Conservation (phyloP, 2,329 filamentous ascomycete species). For the Trichocomaceae sp. region DNA sequence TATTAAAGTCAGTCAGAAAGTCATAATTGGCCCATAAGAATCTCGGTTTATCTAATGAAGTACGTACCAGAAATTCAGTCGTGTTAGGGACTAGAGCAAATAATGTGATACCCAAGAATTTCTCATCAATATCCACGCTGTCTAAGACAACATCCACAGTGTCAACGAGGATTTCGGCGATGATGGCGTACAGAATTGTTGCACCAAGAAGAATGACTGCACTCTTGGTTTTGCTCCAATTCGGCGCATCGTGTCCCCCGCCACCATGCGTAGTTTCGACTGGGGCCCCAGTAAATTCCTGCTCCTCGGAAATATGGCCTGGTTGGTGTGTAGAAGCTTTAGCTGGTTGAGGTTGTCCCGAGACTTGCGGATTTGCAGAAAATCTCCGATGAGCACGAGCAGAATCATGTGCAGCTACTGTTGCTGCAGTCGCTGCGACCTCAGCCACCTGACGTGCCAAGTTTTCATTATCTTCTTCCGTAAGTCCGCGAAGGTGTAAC, state of each 20-base stretch:
- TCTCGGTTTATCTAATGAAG: not conserved
- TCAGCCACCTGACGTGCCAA: constrained; percentile 85
- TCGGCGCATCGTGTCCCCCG: constrained; percentile 93
- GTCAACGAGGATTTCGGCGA: constrained; percentile 93
- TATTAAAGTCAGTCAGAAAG: not conserved
- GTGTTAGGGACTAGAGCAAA: constrained; percentile 97
- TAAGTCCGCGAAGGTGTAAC: constrained; percentile 55
- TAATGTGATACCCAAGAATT: constrained; percentile 92
- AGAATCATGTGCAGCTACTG: constrained; percentile 76
- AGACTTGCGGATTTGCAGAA: constrained; percentile 33
- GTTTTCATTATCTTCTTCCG: constrained; percentile 71
- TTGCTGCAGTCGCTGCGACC: constrained; percentile 84
- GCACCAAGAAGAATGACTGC: constrained; percentile 80
- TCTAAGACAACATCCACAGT: constrained; percentile 95
- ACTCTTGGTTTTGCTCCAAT: constrained; percentile 92
- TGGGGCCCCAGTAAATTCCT: constrained; percentile 42
- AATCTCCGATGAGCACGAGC: constrained; percentile 48
- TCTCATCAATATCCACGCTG: constrained; percentile 87
- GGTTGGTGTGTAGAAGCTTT: constrained; percentile 32
- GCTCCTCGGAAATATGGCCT: constrained; percentile 36
- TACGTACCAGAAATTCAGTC: constrained; percentile 83
- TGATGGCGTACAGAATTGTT: constrained; percentile 88
- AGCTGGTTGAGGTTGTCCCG: constrained; percentile 24
- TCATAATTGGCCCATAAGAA: not conserved
- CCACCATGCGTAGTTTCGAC: constrained; percentile 39